phyloP scores from a whole-genome alignment of 2,329 filamentous ascomycete genomes.

The Pochonia chlamydosporia region DNA sequence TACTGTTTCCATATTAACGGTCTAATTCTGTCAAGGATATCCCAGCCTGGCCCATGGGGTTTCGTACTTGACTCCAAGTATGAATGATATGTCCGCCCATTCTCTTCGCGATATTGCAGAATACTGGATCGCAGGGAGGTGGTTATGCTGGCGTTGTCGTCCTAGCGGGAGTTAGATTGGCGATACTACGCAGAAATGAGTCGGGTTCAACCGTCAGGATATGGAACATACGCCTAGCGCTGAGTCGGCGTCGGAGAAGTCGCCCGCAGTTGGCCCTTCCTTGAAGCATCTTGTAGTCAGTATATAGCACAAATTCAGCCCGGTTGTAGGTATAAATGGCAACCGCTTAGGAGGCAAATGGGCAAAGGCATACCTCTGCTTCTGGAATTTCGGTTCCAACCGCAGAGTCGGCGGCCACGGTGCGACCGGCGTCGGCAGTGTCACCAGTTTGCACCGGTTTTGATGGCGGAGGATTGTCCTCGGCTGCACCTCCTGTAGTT shows the following conservation, averaged over 20 bases:
- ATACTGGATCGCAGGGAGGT: constrained; percentile 30
- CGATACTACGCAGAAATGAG: background rate
- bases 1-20: constrained; percentile 7
- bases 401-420: no score
- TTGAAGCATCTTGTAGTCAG: background rate
- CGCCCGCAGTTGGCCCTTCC: background rate
- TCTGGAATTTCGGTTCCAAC: no score
- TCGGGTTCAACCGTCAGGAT: no score
- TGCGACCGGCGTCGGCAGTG: no score
- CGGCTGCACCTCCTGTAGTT: no score
- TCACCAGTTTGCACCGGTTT: no score
- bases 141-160: constrained; percentile 7
- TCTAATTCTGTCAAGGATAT: background rate
- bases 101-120: constrained; percentile 27
- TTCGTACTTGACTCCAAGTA: constrained; percentile 22
- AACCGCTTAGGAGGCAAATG: background rate
- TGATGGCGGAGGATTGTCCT: no score
- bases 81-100: constrained; percentile 32
- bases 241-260: background rate
- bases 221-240: constrained; percentile 15
- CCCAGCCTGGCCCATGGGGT: accelerated
- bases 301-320: no score
- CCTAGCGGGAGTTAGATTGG: constrained; percentile 14
- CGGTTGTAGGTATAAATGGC: background rate
- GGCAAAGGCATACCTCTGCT: no score